Percentiles rank a stretch among this genome's conserved stretches.
Evolutionary conservation across 176 grass and related monocot genomes (phyloP).

Genomic region (Microstegium vimineum): DNA sequence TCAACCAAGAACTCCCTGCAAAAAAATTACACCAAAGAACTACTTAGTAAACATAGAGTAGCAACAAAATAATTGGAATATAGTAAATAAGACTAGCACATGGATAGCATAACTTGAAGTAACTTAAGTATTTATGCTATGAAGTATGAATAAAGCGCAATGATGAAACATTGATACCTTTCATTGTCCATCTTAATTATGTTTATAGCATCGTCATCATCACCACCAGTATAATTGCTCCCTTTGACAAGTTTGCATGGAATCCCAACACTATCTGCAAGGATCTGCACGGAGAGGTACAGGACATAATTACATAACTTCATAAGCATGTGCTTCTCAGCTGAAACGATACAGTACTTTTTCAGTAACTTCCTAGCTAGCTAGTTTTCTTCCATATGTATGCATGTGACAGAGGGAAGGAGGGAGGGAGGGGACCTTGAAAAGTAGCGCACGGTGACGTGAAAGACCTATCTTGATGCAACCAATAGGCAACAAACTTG

Average conservation of each 20-base stretch:
- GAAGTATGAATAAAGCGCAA: constrained; percentile 18
- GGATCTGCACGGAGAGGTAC: constrained; percentile 56
- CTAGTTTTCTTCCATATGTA: neutral
- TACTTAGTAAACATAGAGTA: constrained; percentile 31
- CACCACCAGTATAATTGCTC: constrained; percentile 96
- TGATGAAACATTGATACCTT: constrained; percentile 51
- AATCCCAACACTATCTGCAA: constrained; percentile 94
- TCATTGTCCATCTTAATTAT: constrained; percentile 95
- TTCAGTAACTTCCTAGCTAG: neutral
- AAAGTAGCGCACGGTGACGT: constrained; percentile 92
- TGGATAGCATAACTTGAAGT: constrained; percentile 22
- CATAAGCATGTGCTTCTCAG: constrained; percentile 4
- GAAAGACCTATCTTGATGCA: constrained; percentile 90
- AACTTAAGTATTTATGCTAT: constrained; percentile 12
- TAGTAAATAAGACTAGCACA: constrained; percentile 25
- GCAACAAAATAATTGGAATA: constrained; percentile 24
- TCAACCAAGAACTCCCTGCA: constrained; percentile 97
- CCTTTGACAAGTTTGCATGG: constrained; percentile 97
- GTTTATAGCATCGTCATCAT: constrained; percentile 96
- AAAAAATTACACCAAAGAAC: constrained; percentile 6
- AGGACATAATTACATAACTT: constrained; percentile 4
- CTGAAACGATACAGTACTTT: neutral
- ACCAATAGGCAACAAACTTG: constrained; percentile 92
- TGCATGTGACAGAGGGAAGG: neutral
- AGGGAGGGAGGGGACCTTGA: constrained; percentile 56